Evolutionary conservation across 2,329 filamentous ascomycete genomes (phyloP).

Genomic region (Sarocladium oryzae): DNA sequence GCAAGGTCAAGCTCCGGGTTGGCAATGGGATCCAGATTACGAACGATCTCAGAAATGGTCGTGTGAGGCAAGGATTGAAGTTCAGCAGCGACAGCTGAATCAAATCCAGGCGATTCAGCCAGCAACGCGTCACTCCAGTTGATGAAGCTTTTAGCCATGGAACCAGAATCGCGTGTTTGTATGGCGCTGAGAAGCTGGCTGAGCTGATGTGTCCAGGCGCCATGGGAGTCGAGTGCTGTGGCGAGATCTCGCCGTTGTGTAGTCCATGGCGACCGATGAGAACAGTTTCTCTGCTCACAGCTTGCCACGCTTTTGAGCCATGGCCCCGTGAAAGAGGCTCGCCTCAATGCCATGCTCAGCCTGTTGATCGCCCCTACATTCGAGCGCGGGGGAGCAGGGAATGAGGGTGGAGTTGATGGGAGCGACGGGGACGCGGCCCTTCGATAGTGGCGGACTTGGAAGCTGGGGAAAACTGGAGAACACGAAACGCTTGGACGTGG

Average conservation of each 20-base stretch:
- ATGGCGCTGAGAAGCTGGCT: constrained; percentile 25
- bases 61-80: constrained; percentile 39
- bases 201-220: constrained; percentile 11
- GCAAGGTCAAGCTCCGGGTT: constrained; percentile 43
- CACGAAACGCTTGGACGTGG: background rate
- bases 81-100: constrained; percentile 20
- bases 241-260: background rate
- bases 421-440: background rate
- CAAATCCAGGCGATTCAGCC: background rate
- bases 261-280: background rate
- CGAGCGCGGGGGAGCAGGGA: background rate
- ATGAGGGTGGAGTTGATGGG: constrained; percentile 7
- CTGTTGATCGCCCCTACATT: background rate
- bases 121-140: constrained; percentile 9
- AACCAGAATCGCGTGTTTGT: constrained; percentile 20
- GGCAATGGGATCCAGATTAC: constrained; percentile 51
- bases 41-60: constrained; percentile 58
- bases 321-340: background rate
- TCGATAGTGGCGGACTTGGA: constrained; percentile 6
- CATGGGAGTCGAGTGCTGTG: background rate
- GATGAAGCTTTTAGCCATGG: constrained; percentile 7
- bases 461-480: constrained; percentile 1
- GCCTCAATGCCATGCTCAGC: constrained; percentile 5
- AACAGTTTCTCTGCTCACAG: background rate
- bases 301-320: background rate